A percentile compares a stretch with the other conserved stretches of the same genome.
Evolutionary conservation across 1,139 yeast species (phyloP).

Genomic region (Lodderomyces beijingensis): DNA sequence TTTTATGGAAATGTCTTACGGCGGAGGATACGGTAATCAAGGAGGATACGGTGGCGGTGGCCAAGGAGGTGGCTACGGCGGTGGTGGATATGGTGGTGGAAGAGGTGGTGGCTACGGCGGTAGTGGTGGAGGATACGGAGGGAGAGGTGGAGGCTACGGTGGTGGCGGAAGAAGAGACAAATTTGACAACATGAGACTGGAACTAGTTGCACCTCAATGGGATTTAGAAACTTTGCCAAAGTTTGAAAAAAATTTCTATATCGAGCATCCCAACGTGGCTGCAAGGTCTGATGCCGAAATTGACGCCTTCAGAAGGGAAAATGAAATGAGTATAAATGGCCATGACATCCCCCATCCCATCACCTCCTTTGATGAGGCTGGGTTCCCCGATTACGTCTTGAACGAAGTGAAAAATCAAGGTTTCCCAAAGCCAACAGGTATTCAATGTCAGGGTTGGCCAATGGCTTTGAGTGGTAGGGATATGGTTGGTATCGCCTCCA

Average conservation of each 20-base stretch:
- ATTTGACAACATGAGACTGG: constrained; percentile 30
- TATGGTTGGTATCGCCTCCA: constrained; percentile 97
- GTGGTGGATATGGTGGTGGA: constrained; percentile 11
- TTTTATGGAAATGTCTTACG: constrained; percentile 15
- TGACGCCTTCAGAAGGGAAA: constrained; percentile 67
- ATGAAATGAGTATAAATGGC: constrained; percentile 85
- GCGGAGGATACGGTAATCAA: constrained; percentile 16
- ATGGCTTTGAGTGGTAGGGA: constrained; percentile 99
- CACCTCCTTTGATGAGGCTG: constrained; percentile 89
- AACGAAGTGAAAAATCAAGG: constrained; percentile 88
- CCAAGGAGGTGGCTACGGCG: constrained; percentile 10
- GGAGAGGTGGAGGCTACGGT: constrained; percentile 26
- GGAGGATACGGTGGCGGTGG: constrained; percentile 11
- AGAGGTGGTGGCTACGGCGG: constrained; percentile 26
- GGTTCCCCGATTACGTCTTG: constrained; percentile 91
- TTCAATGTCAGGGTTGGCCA: constrained; percentile 99
- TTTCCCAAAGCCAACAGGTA: constrained; percentile 89
- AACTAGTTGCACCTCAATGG: constrained; percentile 71
- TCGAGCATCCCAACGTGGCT: constrained; percentile 76
- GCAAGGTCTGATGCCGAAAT: constrained; percentile 73
- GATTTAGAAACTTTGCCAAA: constrained; percentile 73
- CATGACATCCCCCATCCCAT: constrained; percentile 91
- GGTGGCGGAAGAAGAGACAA: constrained; percentile 24
- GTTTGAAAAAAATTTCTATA: constrained; percentile 93
- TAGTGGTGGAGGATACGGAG: constrained; percentile 23